These are phyloP conservation scores for Phytophthora tentaculata DNA, from an alignment of 352 stramenopile genomes.

Conservation along the genomic window DNA sequence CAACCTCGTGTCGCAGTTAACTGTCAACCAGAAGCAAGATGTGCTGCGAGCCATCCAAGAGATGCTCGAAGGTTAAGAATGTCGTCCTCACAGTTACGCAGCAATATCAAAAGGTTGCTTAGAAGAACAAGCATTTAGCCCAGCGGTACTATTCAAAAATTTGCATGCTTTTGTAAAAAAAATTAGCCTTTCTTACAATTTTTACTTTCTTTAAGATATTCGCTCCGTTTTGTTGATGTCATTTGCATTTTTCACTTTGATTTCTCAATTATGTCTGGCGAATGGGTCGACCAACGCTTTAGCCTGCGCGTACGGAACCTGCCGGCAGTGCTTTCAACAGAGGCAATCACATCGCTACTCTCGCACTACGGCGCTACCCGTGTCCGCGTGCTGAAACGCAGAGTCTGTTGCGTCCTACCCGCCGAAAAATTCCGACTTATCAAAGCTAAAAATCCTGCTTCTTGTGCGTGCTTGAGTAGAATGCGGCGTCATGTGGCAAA, in stretches of 20 bases:
- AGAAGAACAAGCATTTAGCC: conserved; percentile 10
- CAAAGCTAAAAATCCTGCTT: conserved; percentile 2
- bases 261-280: conserved; percentile 1
- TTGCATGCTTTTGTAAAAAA: no score
- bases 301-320: conserved; percentile 67
- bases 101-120: conserved; percentile 17
- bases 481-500: conserved; percentile 33
- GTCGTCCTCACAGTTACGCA: conserved; percentile 6
- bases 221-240: conserved; percentile 1
- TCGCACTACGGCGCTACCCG: conserved; percentile 58
- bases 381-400: conserved; percentile 52
- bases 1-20: conserved; percentile 73
- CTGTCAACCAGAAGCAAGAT: conserved; percentile 72
- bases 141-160: no score
- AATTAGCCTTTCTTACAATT: no score
- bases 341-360: conserved; percentile 66
- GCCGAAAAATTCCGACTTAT: conserved; percentile 6
- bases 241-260: conserved; percentile 18
- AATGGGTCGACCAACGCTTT: conserved; percentile 20
- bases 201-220: conserved; percentile 23
- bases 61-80: conserved; percentile 50
- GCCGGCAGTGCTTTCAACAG: conserved; percentile 54
- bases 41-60: conserved; percentile 73
- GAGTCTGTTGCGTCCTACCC: conserved; percentile 24
- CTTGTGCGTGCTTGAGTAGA: conserved; percentile 27